Conservation (phyloP, 441 rosid species). For the Euphorbia schlechtendalii region DNA sequence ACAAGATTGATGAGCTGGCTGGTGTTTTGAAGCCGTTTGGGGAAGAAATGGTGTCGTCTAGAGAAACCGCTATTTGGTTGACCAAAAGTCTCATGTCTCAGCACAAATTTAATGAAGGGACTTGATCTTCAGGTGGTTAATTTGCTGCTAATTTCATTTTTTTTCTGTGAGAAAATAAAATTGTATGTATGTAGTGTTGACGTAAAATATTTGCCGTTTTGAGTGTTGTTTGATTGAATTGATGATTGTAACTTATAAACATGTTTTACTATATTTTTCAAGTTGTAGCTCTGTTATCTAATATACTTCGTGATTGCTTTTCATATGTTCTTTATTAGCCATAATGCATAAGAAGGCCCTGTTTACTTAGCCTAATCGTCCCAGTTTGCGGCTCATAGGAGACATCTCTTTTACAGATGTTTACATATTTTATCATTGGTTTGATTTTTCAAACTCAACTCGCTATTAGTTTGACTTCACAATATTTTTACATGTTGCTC, state of each 20-base stretch:
- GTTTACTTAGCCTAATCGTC: not conserved
- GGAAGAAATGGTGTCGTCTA: conserved; percentile 84
- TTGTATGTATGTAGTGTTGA: too few relatives aligned
- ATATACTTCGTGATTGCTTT: conserved; percentile 4
- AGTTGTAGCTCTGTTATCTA: not conserved
- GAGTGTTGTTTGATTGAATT: conserved; percentile 28
- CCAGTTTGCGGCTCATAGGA: too few relatives aligned
- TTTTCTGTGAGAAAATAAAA: not conserved
- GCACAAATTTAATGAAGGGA: conserved; percentile 48
- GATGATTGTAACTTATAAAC: conserved; percentile 18
- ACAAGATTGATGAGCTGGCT: conserved; percentile 73
- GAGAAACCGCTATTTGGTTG: conserved; percentile 97
- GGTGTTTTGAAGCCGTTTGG: conserved; percentile 89
- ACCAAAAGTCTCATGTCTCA: conserved; percentile 86
- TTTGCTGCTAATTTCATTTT: conserved; percentile 27
- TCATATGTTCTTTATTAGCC: not conserved
- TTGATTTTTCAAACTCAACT: too few relatives aligned
- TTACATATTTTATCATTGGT: too few relatives aligned
- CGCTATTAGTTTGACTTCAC: too few relatives aligned
- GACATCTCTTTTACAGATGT: too few relatives aligned
- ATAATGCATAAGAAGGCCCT: not conserved
- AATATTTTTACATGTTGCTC: too few relatives aligned
- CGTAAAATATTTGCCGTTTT: conserved; percentile 14
- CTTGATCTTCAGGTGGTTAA: conserved; percentile 30
- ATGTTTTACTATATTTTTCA: conserved; percentile 20